Evolutionary conservation across 768 basidiomycete species (phyloP).

Genomic region (Cystofilobasidium capitatum): DNA sequence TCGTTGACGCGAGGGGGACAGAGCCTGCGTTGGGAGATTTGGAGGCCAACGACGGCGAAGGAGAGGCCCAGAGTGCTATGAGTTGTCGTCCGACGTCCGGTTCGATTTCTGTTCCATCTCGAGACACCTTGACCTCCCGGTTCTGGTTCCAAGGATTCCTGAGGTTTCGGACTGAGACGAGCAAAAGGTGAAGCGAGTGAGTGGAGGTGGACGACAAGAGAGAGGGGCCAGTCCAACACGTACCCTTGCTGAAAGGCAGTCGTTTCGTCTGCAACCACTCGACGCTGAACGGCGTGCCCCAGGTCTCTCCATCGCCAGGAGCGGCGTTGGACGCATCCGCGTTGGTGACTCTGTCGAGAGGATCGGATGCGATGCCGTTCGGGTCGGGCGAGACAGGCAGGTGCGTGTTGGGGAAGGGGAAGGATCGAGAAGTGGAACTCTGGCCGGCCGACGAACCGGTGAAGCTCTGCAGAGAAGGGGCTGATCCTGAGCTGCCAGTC

Average conservation of each 20-base stretch:
- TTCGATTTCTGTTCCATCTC: constrained; percentile 88
- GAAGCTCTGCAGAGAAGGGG: background rate
- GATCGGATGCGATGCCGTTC: background rate
- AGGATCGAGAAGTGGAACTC: background rate
- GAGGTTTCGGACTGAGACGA: constrained; percentile 63
- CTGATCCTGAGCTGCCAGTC: constrained; percentile 22
- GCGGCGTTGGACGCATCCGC: constrained; percentile 28
- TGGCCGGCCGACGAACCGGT: background rate
- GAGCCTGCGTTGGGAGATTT: background rate
- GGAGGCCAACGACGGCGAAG: no score
- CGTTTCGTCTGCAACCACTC: constrained; percentile 54
- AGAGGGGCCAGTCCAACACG: background rate
- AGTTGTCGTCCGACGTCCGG: constrained; percentile 40
- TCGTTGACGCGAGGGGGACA: constrained; percentile 1
- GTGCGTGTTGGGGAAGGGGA: constrained; percentile 14
- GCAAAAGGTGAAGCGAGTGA: constrained; percentile 49
- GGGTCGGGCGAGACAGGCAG: constrained; percentile 9
- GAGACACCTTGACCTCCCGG: constrained; percentile 49
- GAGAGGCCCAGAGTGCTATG: background rate
- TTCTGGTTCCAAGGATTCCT: constrained; percentile 91
- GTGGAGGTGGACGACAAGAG: background rate
- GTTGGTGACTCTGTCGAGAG: background rate
- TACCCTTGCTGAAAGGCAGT: background rate
- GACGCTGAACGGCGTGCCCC: constrained; percentile 72
- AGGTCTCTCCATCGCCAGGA: constrained; percentile 36